Evolutionary conservation across 139 green algal genomes (phyloP), one percentile per base, ranked within the genome.

Genomic region (Coccomyxa sp.): DNA sequence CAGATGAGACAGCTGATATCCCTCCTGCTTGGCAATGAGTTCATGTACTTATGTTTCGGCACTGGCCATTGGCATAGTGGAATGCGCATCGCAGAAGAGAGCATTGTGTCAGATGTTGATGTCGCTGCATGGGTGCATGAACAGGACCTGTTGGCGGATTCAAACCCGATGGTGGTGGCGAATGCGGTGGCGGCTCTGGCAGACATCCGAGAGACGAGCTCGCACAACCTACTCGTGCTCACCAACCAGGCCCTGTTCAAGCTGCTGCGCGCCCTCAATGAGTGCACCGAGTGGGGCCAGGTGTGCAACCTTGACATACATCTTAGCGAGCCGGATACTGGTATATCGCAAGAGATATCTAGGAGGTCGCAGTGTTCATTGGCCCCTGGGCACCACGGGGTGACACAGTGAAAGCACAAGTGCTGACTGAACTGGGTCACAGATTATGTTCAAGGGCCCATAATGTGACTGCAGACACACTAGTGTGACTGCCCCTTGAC

Each of bases 101-200:
- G 38, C 7, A 11, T 51, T 51, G 38, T 51, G 38, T n/a, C n/a
- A 51, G 7, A 51, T 51, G 7, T 51, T 7, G 7, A 3, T 51
- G n/a, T 51, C 38, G 3, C 38, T 51, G 38, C 38, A 51, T 51
- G 3, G 38, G 38, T 3, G 3, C 38, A 51, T 71, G 63, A 9
- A 31, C 68, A 95, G 87, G 95, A 98, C 67, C 91, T 99, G 89
- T 86, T 99, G 57, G 91, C 90, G 16, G 97, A 99, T 87, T 93
- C 92, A 83, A 99, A 99, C 89, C 97, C 97, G 30, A 99, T 99
- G 97, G 97, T 99, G 51, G 97, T 99, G 59, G 96, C 97, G 79
- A 99, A 99, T 83, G 94, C 96, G 7, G 91, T 99, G 58, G 96
- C 97, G n/a, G 92, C 96, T 0, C 91, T 99, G 79, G 84, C 88